Percentiles rank a stretch among this genome's conserved stretches.
Conservation (phyloP, 2,329 filamentous ascomycete genomes). For the Didymosphaeria variabile region DNA sequence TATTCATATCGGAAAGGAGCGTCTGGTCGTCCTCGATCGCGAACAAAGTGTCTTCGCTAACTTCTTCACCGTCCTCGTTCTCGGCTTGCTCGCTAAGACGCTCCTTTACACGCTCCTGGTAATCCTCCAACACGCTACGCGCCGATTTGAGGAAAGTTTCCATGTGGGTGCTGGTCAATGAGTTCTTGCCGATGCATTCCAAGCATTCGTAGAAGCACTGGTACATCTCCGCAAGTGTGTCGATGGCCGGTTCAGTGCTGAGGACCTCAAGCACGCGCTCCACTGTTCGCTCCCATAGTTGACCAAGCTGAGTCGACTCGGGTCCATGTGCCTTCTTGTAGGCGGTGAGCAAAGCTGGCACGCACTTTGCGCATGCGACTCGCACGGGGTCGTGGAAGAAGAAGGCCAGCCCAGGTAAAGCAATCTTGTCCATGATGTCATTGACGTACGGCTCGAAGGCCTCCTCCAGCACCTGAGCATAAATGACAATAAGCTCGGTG, state of each 20-base stretch:
- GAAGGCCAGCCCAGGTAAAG: conserved; percentile 90
- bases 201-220: conserved; percentile 99
- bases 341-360: conserved; percentile 90
- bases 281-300: conserved; percentile 84
- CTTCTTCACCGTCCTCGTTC: conserved; percentile 88
- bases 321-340: conserved; percentile 92
- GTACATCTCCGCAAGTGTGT: conserved; percentile 98
- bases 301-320: conserved; percentile 79
- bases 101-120: conserved; percentile 83
- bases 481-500: conserved; percentile 97
- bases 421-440: conserved; percentile 96
- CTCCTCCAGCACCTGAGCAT: conserved; percentile 93
- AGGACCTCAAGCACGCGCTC: conserved; percentile 94
- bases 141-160: conserved; percentile 86
- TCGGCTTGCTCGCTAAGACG: conserved; percentile 86
- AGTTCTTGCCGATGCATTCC: conserved; percentile 89
- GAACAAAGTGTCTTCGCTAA: conserved; percentile 84
- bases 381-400: conserved; percentile 99
- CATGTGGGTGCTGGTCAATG: conserved; percentile 82
- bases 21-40: conserved; percentile 98
- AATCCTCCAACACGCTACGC: conserved; percentile 87
- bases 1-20: conserved; percentile 98
- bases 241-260: conserved; percentile 91
- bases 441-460: conserved; percentile 91
- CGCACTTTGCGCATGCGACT: conserved; percentile 91